Evolutionary conservation across 2,329 filamentous ascomycete genomes (phyloP), one percentile per base, ranked within the genome.

Genomic region (Tolypocladium tropicale): DNA sequence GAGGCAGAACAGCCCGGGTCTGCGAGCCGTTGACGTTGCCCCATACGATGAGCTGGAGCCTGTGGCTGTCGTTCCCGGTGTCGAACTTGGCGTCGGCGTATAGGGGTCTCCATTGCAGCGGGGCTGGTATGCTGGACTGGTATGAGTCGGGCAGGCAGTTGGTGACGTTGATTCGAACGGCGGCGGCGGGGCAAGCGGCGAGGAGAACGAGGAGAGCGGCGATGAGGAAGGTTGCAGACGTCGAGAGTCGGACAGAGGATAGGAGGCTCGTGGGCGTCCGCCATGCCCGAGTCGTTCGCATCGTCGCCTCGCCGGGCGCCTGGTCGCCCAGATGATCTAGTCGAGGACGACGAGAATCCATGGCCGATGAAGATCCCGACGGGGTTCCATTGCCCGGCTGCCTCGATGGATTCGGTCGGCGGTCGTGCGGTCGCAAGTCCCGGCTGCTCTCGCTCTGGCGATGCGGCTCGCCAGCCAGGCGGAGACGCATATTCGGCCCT

Each of bases 11-110:
- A n/a, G 76, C 74, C 14, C 72, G 67, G 2, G 77, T 76, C 49
- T 80, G 78, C 53, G 86, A 83, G 51, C 94, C 94, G 10, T 86
- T 89, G 33, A 97, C 90, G 71, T 97, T 96, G 53, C 92, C 93
- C 76, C 90, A 97, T 51, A 96, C 81, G 1, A 85, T 94, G 55
- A 96, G 76, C 60, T 82, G 84, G 52, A 99, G 77, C 43, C 79
- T 82, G 66, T 92, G 83, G 53, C 74, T 78, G 5, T 80, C 69
- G 60, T 80, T 74, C 16, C 74, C 70, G 32, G 80, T 78, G 64
- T 90, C 80, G 75, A 95, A 95, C 23, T 75, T 73, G 56, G 89
- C 93, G 64, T 89, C 84, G 56, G 94, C 82, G 62, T 81, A 84
- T 37, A 86, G 70, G 3, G 94, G 92, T 14, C 84, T 77, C 75